These are phyloP conservation scores for Beauveria rudraprayagi DNA, from an alignment of 2,329 filamentous ascomycete genomes.

Conservation along the genomic window DNA sequence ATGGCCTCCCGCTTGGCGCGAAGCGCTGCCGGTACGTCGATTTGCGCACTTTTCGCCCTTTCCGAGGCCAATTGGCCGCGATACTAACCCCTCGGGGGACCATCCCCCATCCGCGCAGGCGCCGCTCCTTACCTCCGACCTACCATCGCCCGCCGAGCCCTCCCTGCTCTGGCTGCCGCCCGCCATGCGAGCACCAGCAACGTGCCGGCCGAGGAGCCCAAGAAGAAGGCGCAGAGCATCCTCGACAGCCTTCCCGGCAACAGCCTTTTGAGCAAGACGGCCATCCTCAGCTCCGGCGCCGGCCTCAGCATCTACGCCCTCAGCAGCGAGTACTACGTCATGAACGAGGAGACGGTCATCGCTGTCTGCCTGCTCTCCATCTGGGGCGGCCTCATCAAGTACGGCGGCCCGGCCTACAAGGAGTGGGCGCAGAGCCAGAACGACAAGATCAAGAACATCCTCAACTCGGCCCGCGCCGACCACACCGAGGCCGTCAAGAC, in stretches of 20 bases:
- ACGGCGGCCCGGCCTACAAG: slow-evolving; percentile 83
- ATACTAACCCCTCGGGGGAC: slow-evolving; percentile 17
- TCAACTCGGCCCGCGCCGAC: slow-evolving; percentile 88
- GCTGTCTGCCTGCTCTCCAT: slow-evolving; percentile 87
- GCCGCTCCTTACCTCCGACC: slow-evolving; percentile 80
- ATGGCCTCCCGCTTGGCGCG: slow-evolving; percentile 98
- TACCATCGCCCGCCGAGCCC: slow-evolving; percentile 63
- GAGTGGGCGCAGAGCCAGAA: slow-evolving; percentile 87
- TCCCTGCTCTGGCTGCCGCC: slow-evolving; percentile 66
- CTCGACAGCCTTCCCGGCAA: slow-evolving; percentile 88
- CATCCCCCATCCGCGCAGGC: slow-evolving; percentile 44
- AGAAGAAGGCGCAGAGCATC: slow-evolving; percentile 94
- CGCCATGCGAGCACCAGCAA: slow-evolving; percentile 60
- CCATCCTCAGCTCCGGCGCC: slow-evolving; percentile 88
- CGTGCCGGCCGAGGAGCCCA: slow-evolving; percentile 79
- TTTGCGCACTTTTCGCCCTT: slow-evolving; percentile 9
- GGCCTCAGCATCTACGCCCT: slow-evolving; percentile 90
- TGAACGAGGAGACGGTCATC: slow-evolving; percentile 98
- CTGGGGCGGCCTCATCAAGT: slow-evolving; percentile 88
- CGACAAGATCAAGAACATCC: slow-evolving; percentile 87
- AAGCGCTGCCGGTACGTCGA: slow-evolving; percentile 80
- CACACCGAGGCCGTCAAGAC: slow-evolving; percentile 93
- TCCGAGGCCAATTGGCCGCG: slow-evolving; percentile 29
- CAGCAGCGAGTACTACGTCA: slow-evolving; percentile 98
- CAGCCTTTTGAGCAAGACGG: slow-evolving; percentile 89